phyloP scores from a whole-genome alignment of 208 protist species.

The Wallacemonas sp. region DNA sequence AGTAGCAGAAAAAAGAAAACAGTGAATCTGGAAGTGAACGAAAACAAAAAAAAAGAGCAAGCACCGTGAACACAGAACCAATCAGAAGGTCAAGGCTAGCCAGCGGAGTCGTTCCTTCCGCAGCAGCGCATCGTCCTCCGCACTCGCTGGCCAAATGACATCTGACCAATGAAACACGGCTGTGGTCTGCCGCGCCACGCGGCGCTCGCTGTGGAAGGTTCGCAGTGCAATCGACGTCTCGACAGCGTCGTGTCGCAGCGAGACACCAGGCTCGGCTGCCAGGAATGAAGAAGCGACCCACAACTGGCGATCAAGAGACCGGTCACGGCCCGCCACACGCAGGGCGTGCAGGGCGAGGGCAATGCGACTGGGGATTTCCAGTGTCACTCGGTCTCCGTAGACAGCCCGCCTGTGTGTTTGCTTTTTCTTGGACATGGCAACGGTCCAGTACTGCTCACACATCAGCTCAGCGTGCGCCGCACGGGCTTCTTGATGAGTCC shows the following conservation, averaged over 20 bases:
- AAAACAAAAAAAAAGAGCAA: conserved; percentile 4
- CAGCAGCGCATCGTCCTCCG: background rate
- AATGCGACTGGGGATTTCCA: background rate
- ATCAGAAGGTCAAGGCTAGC: background rate
- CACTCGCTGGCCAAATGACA: background rate
- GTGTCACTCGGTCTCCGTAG: background rate
- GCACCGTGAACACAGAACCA: background rate
- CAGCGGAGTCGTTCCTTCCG: background rate
- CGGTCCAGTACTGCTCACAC: background rate
- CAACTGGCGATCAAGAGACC: background rate
- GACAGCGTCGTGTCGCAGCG: background rate
- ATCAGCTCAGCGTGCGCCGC: background rate
- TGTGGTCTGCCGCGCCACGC: background rate
- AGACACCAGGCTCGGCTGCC: background rate
- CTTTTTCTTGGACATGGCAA: background rate
- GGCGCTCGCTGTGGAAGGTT: background rate
- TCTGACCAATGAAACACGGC: background rate
- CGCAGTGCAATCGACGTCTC: background rate
- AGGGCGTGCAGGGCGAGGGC: background rate
- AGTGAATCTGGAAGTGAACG: background rate
- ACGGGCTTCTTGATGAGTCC: background rate
- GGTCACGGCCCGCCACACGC: background rate
- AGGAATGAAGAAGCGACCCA: background rate
- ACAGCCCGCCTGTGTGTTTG: background rate
- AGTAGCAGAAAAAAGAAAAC: too few relatives aligned